Base-by-base conservation (phyloP, 1,284 basidiomycete species). In the Dichomitus squalens region DNA sequence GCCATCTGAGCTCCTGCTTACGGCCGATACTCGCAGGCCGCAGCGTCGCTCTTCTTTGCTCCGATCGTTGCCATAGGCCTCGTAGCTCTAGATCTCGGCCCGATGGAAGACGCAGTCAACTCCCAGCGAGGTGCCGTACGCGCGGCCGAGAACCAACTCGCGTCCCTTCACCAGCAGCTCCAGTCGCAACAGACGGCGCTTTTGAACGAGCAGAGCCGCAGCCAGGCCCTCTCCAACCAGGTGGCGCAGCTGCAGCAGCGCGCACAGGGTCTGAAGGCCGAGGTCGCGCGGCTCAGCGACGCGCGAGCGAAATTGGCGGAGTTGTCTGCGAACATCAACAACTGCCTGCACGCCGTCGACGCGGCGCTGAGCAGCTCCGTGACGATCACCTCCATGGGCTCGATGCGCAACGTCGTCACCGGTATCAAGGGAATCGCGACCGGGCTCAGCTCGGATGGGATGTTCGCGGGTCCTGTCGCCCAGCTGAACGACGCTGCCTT, bases 381-480 rank as follows among this genome's bases (percentile, higher is more conserved):
- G 48, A 49, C 57, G 34, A 58, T 58, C 20, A 6, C 33, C n/a
- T 18, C 34, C 2, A 50, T 50, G 52, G 35, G 23, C 35, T 51
- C 52, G 34, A 58, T 58, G 57, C 52, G 43, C 34, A 58, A 53
- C 21, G 52, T 54, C 25, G 52, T 58, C 4, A 27, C 35, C 18
- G 52, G 57, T 3, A 50, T 54, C 16, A 40, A 36, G 23, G 57
- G 57, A 2, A 48, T 58, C 3, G 52, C 40, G 2, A 35, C 25
- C 2, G 52, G 40, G 16, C 52, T 58, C 3, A 43, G 49, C 7
- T 31, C 33, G 1, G n/a, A 58, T n/a, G 36, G 25, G 27, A 58
- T 58, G 52, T 58, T 58, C 48, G 47, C 40, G 41, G 57, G 57
- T 11, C 57, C 57, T 2, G 35, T 58, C 7, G 52, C 57, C 2